A percentile compares a stretch with the other conserved stretches of the same genome.
These are phyloP conservation scores for Russula sp. DNA, from an alignment of 768 basidiomycete species.

Conservation along the genomic window DNA sequence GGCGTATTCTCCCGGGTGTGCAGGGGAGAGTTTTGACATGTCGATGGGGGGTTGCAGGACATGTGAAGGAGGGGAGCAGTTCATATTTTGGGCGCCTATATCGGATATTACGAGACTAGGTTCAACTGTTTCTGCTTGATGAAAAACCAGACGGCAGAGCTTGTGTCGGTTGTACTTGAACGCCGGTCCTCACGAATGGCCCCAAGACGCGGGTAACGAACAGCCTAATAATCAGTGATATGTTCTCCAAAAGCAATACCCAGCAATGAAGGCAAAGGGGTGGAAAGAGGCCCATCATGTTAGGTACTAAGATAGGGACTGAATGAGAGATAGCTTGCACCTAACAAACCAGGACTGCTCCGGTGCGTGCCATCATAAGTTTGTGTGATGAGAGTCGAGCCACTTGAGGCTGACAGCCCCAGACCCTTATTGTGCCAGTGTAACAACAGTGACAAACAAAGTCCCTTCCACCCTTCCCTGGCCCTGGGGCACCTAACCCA, in stretches of 20 bases:
- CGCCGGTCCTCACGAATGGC: not conserved
- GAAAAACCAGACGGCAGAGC: not conserved
- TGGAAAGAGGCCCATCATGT: not conserved
- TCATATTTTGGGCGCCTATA: not conserved
- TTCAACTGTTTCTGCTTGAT: not conserved
- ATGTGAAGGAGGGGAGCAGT: not conserved
- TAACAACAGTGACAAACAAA: conserved; percentile 18
- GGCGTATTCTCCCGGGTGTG: not conserved
- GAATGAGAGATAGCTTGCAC: too few relatives aligned
- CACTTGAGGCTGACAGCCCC: too few relatives aligned
- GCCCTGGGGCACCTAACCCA: not conserved
- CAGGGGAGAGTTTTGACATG: not conserved
- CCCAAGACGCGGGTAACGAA: not conserved
- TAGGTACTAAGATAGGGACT: not conserved
- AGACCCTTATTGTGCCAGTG: not conserved
- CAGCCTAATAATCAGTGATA: not conserved
- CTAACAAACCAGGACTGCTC: too few relatives aligned
- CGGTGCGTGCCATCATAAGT: too few relatives aligned
- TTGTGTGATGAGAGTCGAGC: too few relatives aligned
- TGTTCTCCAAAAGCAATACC: not conserved
- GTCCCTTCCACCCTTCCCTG: not conserved
- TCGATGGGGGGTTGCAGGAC: not conserved
- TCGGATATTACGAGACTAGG: not conserved
- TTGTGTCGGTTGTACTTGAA: not conserved
- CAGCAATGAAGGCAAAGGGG: not conserved